These are phyloP conservation scores for Cymbidium sinense DNA, from an alignment of 106 monocot species.

Conservation along the genomic window DNA sequence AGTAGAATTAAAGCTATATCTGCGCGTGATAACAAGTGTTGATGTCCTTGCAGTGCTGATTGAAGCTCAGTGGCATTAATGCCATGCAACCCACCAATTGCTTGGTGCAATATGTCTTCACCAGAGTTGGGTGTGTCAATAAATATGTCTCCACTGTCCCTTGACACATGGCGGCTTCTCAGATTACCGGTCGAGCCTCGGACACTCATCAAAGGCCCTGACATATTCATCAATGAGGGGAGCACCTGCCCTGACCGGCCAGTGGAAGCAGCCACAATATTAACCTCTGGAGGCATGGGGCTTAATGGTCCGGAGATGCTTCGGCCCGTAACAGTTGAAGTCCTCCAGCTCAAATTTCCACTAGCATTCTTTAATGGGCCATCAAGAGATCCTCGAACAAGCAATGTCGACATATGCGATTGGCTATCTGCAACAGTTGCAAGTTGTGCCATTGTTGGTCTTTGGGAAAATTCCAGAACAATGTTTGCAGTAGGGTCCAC, in stretches of 20 bases:
- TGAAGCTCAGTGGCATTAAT: constrained; percentile 77
- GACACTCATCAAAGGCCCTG: constrained; percentile 90
- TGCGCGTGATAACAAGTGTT: constrained; percentile 80
- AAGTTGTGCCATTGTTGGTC: constrained; percentile 51
- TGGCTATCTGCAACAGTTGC: constrained; percentile 68
- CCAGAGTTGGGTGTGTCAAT: constrained; percentile 82
- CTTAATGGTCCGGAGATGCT: constrained; percentile 89
- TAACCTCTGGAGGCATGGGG: constrained; percentile 67
- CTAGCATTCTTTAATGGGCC: constrained; percentile 66
- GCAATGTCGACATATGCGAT: constrained; percentile 98
- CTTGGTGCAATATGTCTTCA: constrained; percentile 62
- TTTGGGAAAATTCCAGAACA: constrained; percentile 89
- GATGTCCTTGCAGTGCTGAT: constrained; percentile 83
- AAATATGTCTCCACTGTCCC: constrained; percentile 83
- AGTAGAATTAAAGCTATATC: constrained; percentile 92
- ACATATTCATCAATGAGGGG: constrained; percentile 88
- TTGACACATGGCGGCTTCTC: constrained; percentile 91
- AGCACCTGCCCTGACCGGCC: constrained; percentile 90
- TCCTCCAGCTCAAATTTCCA: constrained; percentile 91
- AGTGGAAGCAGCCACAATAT: constrained; percentile 40
- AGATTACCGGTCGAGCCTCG: constrained; percentile 67
- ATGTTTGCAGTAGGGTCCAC: constrained; percentile 53
- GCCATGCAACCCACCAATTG: constrained; percentile 37
- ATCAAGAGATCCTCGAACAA: constrained; percentile 91
- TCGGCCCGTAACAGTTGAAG: constrained; percentile 64